Conservation (phyloP, 192 early-diverging fungal species). For the Rhizophagus clarus region DNA sequence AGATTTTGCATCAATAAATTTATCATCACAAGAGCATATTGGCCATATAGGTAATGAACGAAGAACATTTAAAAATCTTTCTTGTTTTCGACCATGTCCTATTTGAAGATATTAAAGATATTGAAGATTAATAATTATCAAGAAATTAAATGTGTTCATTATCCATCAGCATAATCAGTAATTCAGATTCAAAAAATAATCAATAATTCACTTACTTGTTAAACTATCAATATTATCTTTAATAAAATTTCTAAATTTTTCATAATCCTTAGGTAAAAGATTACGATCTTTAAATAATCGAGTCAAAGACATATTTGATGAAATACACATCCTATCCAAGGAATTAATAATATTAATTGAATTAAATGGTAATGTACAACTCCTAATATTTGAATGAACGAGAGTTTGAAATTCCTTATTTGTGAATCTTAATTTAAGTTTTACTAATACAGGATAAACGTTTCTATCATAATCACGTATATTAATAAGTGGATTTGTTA, state of each 20-base stretch:
- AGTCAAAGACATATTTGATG: not conserved
- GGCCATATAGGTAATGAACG: not conserved
- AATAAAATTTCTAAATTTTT: not conserved
- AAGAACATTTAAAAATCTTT: not conserved
- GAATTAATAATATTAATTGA: not conserved
- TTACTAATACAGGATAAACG: not conserved
- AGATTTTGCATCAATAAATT: not conserved
- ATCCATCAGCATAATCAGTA: no score
- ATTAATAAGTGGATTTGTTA: not conserved
- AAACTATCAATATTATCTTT: not conserved
- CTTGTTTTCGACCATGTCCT: not conserved
- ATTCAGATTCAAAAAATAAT: not conserved
- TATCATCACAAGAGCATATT: not conserved
- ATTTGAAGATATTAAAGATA: not conserved
- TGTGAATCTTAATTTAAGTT: not conserved
- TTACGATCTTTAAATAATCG: not conserved
- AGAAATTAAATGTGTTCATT: not conserved
- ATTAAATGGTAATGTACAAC: not conserved
- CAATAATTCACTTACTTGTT: not conserved
- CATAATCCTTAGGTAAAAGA: not conserved
- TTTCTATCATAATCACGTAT: not conserved
- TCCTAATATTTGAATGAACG: not conserved
- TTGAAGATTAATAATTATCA: no score
- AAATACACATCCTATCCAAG: not conserved
- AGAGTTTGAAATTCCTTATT: not conserved